Evolutionary conservation across 1,284 basidiomycete genomes (phyloP).

Genomic region (Pisolithus thermaeus): DNA sequence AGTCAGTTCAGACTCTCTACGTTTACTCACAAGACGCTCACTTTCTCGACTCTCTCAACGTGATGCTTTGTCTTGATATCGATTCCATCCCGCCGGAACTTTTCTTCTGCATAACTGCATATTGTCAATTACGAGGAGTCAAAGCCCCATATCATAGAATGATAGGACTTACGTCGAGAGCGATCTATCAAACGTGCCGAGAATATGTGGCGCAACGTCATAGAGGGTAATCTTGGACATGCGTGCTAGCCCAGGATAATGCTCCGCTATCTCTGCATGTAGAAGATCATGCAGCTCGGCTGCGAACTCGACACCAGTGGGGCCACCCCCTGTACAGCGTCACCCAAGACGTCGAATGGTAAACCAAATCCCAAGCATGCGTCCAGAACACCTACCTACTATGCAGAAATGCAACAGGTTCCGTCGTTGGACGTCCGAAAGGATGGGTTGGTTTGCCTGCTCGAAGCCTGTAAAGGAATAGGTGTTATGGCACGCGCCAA

Average conservation of each 20-base stretch:
- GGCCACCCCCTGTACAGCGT: conserved; percentile 50
- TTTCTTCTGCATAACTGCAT: conserved; percentile 61
- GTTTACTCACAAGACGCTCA: conserved; percentile 22
- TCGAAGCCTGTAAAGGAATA: conserved; percentile 55
- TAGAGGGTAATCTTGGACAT: conserved; percentile 70
- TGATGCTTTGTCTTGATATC: conserved; percentile 72
- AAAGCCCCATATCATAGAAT: neutral
- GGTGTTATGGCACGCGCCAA: neutral
- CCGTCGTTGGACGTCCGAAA: conserved; percentile 60
- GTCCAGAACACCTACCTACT: conserved; percentile 49
- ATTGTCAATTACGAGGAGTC: conserved; percentile 9
- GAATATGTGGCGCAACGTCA: conserved; percentile 77
- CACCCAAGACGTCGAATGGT: conserved; percentile 3
- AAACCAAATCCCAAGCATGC: neutral
- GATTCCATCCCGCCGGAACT: conserved; percentile 76
- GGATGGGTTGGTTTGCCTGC: conserved; percentile 67
- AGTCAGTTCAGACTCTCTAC: conserved; percentile 13
- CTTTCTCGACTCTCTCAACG: conserved; percentile 73
- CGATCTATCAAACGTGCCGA: conserved; percentile 72
- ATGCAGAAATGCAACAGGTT: conserved; percentile 76
- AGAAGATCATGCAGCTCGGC: conserved; percentile 86
- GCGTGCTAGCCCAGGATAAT: conserved; percentile 60
- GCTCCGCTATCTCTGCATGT: conserved; percentile 63
- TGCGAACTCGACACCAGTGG: conserved; percentile 79
- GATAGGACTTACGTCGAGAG: conserved; percentile 49